Conservation (phyloP, 176 grass and related monocot genomes). For the Eremochloa ophiuroides region DNA sequence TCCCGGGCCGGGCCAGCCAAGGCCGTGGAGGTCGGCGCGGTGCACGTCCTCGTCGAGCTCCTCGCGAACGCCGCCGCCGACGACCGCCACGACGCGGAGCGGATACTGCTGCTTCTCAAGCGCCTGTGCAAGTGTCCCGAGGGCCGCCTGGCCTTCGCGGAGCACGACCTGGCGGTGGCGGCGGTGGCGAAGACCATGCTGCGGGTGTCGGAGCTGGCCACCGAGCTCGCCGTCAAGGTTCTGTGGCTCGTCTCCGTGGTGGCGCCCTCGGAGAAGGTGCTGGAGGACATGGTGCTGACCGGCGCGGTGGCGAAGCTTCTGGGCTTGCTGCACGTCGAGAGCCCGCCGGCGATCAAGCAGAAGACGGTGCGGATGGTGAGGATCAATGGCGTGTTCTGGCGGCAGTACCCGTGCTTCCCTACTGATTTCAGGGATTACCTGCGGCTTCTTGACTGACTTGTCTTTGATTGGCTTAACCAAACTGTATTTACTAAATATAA, state of each 20-base stretch:
- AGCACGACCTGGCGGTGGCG: conserved; percentile 58
- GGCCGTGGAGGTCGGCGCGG: conserved; percentile 65
- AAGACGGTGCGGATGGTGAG: conserved; percentile 63
- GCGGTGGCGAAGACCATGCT: conserved; percentile 61
- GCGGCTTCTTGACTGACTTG: conserved; percentile 38
- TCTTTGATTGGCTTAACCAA: neutral
- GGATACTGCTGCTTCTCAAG: conserved; percentile 70
- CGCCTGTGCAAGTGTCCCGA: conserved; percentile 69
- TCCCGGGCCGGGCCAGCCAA: conserved; percentile 35
- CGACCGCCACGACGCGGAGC: conserved; percentile 46
- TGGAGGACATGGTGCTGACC: conserved; percentile 67
- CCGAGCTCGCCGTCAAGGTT: conserved; percentile 68
- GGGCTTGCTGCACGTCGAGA: conserved; percentile 61
- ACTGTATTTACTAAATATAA: neutral
- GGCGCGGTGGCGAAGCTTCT: conserved; percentile 67
- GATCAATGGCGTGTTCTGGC: conserved; percentile 56
- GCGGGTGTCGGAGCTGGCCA: conserved; percentile 68
- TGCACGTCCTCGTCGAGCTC: conserved; percentile 69
- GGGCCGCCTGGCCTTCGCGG: conserved; percentile 64
- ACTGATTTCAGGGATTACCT: conserved; percentile 53
- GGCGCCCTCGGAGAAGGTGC: conserved; percentile 53
- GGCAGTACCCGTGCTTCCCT: conserved; percentile 69
- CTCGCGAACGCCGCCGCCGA: conserved; percentile 54
- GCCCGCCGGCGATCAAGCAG: conserved; percentile 57
- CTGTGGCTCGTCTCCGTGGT: conserved; percentile 62